phyloP scores from a whole-genome alignment of 2,329 filamentous ascomycete species.

The Xylaria sp. region DNA sequence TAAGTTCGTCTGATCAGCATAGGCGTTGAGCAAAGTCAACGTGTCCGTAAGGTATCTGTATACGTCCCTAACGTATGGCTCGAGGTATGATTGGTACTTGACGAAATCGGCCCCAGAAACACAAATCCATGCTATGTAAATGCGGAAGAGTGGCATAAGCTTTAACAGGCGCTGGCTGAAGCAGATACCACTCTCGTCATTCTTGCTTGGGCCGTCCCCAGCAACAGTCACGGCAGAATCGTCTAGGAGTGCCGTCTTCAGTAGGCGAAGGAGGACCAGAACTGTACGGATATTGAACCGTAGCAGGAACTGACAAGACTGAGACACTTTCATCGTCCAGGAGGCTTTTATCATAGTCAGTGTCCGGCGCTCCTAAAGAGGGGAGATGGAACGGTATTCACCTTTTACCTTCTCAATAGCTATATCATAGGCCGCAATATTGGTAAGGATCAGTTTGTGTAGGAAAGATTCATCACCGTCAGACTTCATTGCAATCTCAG shows the following conservation, averaged over 20 bases:
- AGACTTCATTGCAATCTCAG: slow-evolving; percentile 73
- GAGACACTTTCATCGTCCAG: slow-evolving; percentile 48
- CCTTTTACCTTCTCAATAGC: slow-evolving; percentile 64
- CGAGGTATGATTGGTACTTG: slow-evolving; percentile 48
- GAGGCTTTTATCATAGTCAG: slow-evolving; percentile 42
- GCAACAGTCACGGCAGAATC: slow-evolving; percentile 26
- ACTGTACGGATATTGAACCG: slow-evolving; percentile 80
- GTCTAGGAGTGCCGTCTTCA: slow-evolving; percentile 71
- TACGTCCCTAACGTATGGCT: slow-evolving; percentile 49
- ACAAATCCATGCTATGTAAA: slow-evolving; percentile 58
- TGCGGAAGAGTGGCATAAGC: slow-evolving; percentile 55
- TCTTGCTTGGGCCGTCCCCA: slow-evolving; percentile 27
- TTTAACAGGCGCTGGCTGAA: slow-evolving; percentile 44
- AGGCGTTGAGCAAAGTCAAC: slow-evolving; percentile 52
- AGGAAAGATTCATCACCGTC: slow-evolving; percentile 66
- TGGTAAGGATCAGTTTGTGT: slow-evolving; percentile 81
- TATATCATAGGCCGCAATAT: slow-evolving; percentile 80
- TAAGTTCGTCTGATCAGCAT: slow-evolving; percentile 41
- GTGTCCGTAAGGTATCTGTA: slow-evolving; percentile 50
- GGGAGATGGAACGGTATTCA: slow-evolving; percentile 39
- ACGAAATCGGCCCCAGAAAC: slow-evolving; percentile 50
- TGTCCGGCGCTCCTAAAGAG: slow-evolving; percentile 1
- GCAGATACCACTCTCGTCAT: slow-evolving; percentile 30
- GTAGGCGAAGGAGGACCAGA: slow-evolving; percentile 68
- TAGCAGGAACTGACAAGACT: slow-evolving; percentile 67